Evolutionary conservation across 371 early-diverging fungal species (phyloP), one percentile per base, ranked within the genome.

Genomic region (Mucor sp.): DNA sequence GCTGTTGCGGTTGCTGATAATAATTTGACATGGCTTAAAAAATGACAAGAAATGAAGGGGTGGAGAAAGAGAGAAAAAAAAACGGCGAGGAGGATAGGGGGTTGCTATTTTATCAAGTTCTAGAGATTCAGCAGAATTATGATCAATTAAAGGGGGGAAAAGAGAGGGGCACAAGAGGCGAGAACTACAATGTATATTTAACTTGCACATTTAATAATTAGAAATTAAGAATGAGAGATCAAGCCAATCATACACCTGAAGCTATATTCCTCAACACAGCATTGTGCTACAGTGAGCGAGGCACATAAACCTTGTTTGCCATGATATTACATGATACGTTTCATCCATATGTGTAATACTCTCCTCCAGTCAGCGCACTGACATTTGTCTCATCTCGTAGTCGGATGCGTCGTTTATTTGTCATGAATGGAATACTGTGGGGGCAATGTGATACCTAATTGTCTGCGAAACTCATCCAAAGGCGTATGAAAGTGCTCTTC

Each of bases 401-500:
- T 30, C 6, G 30, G 4, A 30, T 37, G 37, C 14, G 14, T 37
- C 41, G 35, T 59, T 55, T 47, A 35, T 66, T 53, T 30, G 14
- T 61, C 17, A 61, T 61, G 61, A 44, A 61, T 30, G 19, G 60
- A 8, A n/a, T 60, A 53, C 17, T 67, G 41, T 21, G 76, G 78
- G 17, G 87, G 82, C 30, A 82, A 61, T 15, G 73, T 75, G n/a
- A 89, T 84, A 39, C 90, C 85, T 58, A 93, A 79, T 47, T 90
- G 86, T 35, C 83, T 75, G 66, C 89, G 85, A 21, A 98, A 81
- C 0, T 89, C 86, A 35, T 88, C 88, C n/a, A 97, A 62, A 11
- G 85, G 79, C 47, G 72, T 82, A 41, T 94, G 84, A 78, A 91
- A 87, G 66, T 88, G 84, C 48, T 96, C 91, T 75, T 96, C 96